These are phyloP conservation scores for Prunus kanzakura DNA, from an alignment of 306 rosid species.

Conservation along the genomic window DNA sequence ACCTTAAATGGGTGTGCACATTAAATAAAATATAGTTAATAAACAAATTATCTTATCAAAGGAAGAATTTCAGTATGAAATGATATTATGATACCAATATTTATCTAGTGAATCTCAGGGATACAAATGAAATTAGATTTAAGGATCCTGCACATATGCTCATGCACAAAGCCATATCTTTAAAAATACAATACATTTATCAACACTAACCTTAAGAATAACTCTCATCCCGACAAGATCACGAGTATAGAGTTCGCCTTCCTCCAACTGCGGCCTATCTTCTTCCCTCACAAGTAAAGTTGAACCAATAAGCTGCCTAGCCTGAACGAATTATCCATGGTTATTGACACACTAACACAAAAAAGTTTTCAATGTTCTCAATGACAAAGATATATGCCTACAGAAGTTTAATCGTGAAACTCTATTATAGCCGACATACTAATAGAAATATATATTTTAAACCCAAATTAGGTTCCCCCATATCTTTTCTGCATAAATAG, in stretches of 20 bases:
- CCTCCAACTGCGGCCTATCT: conserved; percentile 80
- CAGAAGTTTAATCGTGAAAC: neutral
- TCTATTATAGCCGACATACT: neutral
- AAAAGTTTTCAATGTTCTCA: neutral
- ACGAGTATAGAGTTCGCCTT: conserved; percentile 80
- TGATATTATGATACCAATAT: neutral
- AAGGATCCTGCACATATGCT: neutral
- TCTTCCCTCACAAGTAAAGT: conserved; percentile 80
- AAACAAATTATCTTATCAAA: neutral
- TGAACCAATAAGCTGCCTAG: conserved; percentile 81
- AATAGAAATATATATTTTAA: neutral
- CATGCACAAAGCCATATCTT: neutral
- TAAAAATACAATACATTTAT: neutral
- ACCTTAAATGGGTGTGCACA: neutral
- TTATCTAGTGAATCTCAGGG: neutral
- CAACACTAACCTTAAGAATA: conserved; percentile 60
- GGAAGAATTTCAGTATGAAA: neutral
- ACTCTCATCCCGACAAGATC: conserved; percentile 94
- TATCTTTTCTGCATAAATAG: neutral
- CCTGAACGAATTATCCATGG: conserved; percentile 48
- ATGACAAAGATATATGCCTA: neutral
- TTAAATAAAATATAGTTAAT: neutral
- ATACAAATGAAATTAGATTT: neutral
- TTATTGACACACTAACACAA: conserved; percentile 4
- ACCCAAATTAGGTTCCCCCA: no score